These are phyloP conservation scores for Fusarium sterilihyphosum DNA, from an alignment of 2,329 filamentous ascomycete genomes.

Conservation along the genomic window DNA sequence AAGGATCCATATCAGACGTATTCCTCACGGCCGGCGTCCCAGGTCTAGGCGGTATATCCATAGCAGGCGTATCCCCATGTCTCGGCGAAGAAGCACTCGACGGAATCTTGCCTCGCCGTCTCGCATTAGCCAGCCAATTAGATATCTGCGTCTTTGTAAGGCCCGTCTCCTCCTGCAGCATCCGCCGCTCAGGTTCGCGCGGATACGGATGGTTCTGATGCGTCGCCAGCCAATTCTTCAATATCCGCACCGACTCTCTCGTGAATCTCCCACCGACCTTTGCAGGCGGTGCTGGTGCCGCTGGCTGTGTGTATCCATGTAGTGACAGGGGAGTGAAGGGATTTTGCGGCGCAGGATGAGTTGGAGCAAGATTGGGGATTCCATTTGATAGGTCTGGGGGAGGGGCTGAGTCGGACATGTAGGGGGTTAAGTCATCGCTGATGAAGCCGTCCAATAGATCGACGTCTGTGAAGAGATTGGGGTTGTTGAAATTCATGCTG, in stretches of 20 bases:
- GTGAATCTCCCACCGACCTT: slow-evolving; percentile 59
- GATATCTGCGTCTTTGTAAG: slow-evolving; percentile 82
- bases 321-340: neutral
- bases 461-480: slow-evolving; percentile 21
- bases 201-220: slow-evolving; percentile 85
- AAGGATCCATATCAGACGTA: slow-evolving; percentile 38
- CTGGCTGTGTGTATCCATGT: neutral
- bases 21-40: slow-evolving; percentile 50
- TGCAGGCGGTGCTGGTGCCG: slow-evolving; percentile 7
- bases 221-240: slow-evolving; percentile 82
- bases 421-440: slow-evolving; percentile 23
- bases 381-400: neutral
- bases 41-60: slow-evolving; percentile 65
- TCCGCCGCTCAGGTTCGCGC: slow-evolving; percentile 81
- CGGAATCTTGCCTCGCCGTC: slow-evolving; percentile 76
- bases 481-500: slow-evolving; percentile 15
- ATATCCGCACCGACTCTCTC: slow-evolving; percentile 75
- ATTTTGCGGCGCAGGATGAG: neutral
- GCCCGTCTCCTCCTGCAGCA: slow-evolving; percentile 77
- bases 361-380: neutral
- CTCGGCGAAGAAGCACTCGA: slow-evolving; percentile 28
- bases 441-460: slow-evolving; percentile 30
- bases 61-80: slow-evolving; percentile 44
- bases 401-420: slow-evolving; percentile 18
- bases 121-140: slow-evolving; percentile 89